These are phyloP conservation scores for Sabuloglossum arenarium DNA, from an alignment of 495 filamentous ascomycete genomes.

Conservation along the genomic window DNA sequence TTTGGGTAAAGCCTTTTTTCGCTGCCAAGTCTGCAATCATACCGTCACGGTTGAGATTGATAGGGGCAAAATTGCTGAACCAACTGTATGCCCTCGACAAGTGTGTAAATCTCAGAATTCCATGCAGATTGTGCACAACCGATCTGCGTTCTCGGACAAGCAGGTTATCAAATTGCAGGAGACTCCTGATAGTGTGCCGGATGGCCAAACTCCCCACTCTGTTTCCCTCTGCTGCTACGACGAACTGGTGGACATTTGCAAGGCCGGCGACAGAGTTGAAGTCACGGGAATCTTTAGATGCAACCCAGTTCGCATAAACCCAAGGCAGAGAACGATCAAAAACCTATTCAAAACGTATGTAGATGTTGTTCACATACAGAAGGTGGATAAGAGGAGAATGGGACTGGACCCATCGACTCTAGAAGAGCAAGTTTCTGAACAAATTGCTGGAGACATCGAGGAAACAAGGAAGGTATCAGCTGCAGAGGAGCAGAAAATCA, in stretches of 20 bases:
- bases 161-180: slow-evolving; percentile 98
- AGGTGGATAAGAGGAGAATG: slow-evolving; percentile 83
- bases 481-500: slow-evolving; percentile 87
- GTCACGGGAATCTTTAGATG: slow-evolving; percentile 94
- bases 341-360: slow-evolving; percentile 95
- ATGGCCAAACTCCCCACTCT: slow-evolving; percentile 95
- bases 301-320: slow-evolving; percentile 87
- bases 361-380: slow-evolving; percentile 87
- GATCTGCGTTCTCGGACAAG: slow-evolving; percentile 86
- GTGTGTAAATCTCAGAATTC: slow-evolving; percentile 73
- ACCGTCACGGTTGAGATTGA: slow-evolving; percentile 80
- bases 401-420: slow-evolving; percentile 80
- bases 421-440: slow-evolving; percentile 62
- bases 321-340: slow-evolving; percentile 79
- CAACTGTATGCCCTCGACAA: slow-evolving; percentile 70
- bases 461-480: slow-evolving; percentile 65
- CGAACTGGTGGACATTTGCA: slow-evolving; percentile 92
- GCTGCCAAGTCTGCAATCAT: slow-evolving; percentile 80
- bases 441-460: slow-evolving; percentile 51
- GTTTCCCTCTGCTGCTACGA: slow-evolving; percentile 94
- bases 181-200: slow-evolving; percentile 82
- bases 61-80: slow-evolving; percentile 87
- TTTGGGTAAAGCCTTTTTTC: slow-evolving; percentile 52
- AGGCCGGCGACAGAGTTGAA: slow-evolving; percentile 88
- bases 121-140: slow-evolving; percentile 97